Conservation (phyloP, 495 filamentous ascomycete species). For the Hyaloscypha finlandica region DNA sequence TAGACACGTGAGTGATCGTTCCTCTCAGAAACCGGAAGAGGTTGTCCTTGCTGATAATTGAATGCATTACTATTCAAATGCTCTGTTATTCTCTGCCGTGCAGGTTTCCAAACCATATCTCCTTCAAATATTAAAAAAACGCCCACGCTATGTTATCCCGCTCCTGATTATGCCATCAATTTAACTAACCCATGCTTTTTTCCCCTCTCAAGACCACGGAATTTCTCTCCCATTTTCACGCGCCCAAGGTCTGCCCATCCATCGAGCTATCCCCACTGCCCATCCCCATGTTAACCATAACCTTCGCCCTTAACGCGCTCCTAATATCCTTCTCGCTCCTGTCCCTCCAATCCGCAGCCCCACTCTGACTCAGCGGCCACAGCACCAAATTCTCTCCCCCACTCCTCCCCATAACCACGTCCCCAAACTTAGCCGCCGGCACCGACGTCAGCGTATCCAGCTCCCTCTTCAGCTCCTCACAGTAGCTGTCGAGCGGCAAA, state of each 20-base stretch:
- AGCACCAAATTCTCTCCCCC: slow-evolving; percentile 58
- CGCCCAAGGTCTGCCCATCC: neutral
- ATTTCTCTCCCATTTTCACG: neutral
- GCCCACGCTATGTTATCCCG: too few relatives aligned
- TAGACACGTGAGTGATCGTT: too few relatives aligned
- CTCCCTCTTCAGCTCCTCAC: slow-evolving; percentile 68
- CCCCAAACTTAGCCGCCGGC: slow-evolving; percentile 54
- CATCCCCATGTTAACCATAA: slow-evolving; percentile 10
- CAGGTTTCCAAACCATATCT: too few relatives aligned
- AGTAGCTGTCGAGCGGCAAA: slow-evolving; percentile 76
- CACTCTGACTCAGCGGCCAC: slow-evolving; percentile 63
- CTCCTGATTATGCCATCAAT: too few relatives aligned
- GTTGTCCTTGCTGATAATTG: too few relatives aligned
- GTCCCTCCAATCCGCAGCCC: slow-evolving; percentile 61
- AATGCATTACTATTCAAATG: too few relatives aligned
- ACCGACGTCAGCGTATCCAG: slow-evolving; percentile 70
- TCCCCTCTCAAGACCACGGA: too few relatives aligned
- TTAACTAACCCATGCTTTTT: too few relatives aligned
- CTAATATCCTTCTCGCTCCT: slow-evolving; percentile 63
- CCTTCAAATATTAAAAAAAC: too few relatives aligned
- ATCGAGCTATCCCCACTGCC: neutral
- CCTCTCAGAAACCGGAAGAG: too few relatives aligned
- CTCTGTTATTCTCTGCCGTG: too few relatives aligned
- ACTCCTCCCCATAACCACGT: slow-evolving; percentile 52
- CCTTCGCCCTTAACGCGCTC: slow-evolving; percentile 50